A percentile compares a stretch with the other conserved stretches of the same genome.
phyloP scores from a whole-genome alignment of 495 filamentous ascomycete genomes.

The Sabuloglossum arenarium region DNA sequence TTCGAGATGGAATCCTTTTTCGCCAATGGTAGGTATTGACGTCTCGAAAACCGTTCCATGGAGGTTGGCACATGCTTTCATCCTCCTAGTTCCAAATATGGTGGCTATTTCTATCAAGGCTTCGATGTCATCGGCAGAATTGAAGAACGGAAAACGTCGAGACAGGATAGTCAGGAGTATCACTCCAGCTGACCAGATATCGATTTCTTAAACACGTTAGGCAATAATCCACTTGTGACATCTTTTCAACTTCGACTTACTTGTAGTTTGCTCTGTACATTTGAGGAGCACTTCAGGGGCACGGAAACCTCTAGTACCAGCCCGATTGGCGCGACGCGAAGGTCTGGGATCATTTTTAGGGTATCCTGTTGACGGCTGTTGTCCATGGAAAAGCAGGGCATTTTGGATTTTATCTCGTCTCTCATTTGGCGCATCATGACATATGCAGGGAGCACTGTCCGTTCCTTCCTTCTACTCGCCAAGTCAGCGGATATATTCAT shows the following conservation, averaged over 20 bases:
- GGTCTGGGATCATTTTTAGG: slow-evolving; percentile 64
- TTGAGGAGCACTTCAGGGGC: slow-evolving; percentile 95
- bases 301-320: slow-evolving; percentile 89
- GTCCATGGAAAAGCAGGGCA: neutral
- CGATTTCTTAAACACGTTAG: slow-evolving; percentile 27
- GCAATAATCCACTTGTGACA: neutral
- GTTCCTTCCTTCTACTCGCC: slow-evolving; percentile 33
- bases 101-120: slow-evolving; percentile 93
- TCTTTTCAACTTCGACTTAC: slow-evolving; percentile 7
- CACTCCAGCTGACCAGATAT: slow-evolving; percentile 92
- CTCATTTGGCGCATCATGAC: slow-evolving; percentile 26
- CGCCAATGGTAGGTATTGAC: slow-evolving; percentile 73
- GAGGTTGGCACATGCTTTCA: slow-evolving; percentile 60
- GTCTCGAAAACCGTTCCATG: slow-evolving; percentile 82
- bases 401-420: slow-evolving; percentile 8
- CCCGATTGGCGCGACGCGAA: slow-evolving; percentile 76
- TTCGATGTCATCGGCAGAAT: slow-evolving; percentile 88
- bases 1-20: slow-evolving; percentile 65
- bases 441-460: slow-evolving; percentile 55
- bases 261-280: slow-evolving; percentile 88
- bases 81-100: slow-evolving; percentile 69
- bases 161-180: slow-evolving; percentile 82
- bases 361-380: slow-evolving; percentile 38
- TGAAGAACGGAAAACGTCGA: slow-evolving; percentile 91
- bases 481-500: slow-evolving; percentile 1